Evolutionary conservation across 371 early-diverging fungal genomes (phyloP).

Genomic region (Syncephalastrum contaminatum): DNA sequence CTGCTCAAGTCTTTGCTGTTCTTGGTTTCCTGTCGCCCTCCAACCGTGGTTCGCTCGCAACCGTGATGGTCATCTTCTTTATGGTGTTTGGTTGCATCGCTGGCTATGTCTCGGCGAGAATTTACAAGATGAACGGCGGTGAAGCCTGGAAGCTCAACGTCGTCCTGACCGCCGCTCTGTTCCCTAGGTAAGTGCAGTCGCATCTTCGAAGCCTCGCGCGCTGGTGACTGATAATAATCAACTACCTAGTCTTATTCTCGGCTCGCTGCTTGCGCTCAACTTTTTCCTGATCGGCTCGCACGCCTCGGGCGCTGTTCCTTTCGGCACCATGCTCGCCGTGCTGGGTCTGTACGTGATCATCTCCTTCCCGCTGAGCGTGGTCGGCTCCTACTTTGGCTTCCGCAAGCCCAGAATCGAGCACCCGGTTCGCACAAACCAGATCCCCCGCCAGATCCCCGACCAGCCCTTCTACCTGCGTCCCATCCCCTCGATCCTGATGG

Average conservation of each 20-base stretch:
- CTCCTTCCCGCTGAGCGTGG: constrained; percentile 80
- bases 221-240: no score
- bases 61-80: constrained; percentile 85
- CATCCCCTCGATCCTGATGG: constrained; percentile 71
- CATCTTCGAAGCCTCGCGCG: no score
- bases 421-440: constrained; percentile 88
- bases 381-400: constrained; percentile 92
- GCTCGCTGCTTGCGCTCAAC: constrained; percentile 74
- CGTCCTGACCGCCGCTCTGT: constrained; percentile 74
- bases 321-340: constrained; percentile 85
- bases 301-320: constrained; percentile 91
- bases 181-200: constrained; percentile 61
- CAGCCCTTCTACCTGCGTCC: constrained; percentile 68
- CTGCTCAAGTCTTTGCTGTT: constrained; percentile 74
- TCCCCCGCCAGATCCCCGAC: constrained; percentile 88
- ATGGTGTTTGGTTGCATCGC: constrained; percentile 79
- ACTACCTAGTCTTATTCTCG: constrained; percentile 51
- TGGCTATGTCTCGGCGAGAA: constrained; percentile 82
- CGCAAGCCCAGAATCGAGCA: constrained; percentile 75
- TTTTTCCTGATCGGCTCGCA: constrained; percentile 79
- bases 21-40: constrained; percentile 94
- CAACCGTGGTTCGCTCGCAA: constrained; percentile 86
- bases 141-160: constrained; percentile 81
- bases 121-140: constrained; percentile 92
- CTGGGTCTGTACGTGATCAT: constrained; percentile 86